Evolutionary conservation across 2,329 filamentous ascomycete species (phyloP), one percentile per base, ranked within the genome.

Genomic region (Ampelomyces quisqualis): DNA sequence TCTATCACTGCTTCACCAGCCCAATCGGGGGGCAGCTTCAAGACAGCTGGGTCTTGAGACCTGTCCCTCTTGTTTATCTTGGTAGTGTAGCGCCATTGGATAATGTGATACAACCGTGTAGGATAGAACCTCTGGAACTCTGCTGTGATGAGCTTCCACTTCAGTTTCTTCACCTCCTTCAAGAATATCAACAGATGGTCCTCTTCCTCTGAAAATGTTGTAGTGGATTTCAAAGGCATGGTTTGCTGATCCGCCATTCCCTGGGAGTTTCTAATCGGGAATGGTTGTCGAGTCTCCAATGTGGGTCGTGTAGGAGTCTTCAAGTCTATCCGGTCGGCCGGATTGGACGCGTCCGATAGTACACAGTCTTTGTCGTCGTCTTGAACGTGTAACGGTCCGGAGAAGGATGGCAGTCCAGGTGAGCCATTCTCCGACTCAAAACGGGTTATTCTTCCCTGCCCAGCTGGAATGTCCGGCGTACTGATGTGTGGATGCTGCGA

Each of bases 101-200:
- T 40, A 7, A 48, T 46, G 3, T 27, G 14, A 9, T 54, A 54
- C 7, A 38, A 58, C 3, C 73, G 58, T 8, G 53, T 44, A 1
- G 64, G 56, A 33, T 71, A 68, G 19, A 68, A 53, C 2, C 26
- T 40, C 18, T 51, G 43, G 9, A 54, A 64, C 24, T 54, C 53
- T 4, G 43, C 24, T 0, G 56, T 54, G 7, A 75, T 71, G 1
- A 65, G 49, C 2, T 51, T 38, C 70, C 71, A 75, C 7, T 44
- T 43, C 3, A 61, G 43, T 5, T 53, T 49, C 23, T 70, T 65
- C 0, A 69, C 66, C 38, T 73, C 70, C 33, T 69, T 73, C 4
- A 75, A 38, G 23, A 66, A 67, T 4, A 70, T 65, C 0, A 76
- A 49, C 6, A 69, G 46, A 18, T 64, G 54, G 11, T 64, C 55